Conservation (phyloP, 768 basidiomycete genomes). For the Rhizopogon sp. region DNA sequence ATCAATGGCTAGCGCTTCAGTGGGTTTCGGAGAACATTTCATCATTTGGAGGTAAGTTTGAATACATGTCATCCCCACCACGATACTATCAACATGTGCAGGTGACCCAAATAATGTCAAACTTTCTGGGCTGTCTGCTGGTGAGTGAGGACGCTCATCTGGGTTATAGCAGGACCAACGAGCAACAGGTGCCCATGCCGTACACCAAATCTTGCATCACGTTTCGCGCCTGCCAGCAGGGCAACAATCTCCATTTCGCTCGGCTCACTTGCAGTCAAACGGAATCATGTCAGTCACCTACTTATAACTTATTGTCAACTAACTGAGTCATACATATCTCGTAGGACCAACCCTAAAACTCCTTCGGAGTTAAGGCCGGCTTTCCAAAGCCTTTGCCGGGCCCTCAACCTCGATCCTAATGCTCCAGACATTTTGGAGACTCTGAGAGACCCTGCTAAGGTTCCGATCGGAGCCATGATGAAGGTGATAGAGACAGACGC, state of each 20-base stretch:
- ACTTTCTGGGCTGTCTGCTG: constrained; percentile 69
- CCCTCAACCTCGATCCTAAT: constrained; percentile 50
- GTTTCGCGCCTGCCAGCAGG: constrained; percentile 58
- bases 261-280: constrained; percentile 69
- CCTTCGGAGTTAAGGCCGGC: constrained; percentile 53
- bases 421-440: constrained; percentile 42
- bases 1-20: constrained; percentile 73
- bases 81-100: constrained; percentile 17
- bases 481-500: constrained; percentile 53
- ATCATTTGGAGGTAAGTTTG: constrained; percentile 58
- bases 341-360: constrained; percentile 54
- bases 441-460: constrained; percentile 43
- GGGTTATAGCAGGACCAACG: neutral
- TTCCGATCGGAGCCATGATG: constrained; percentile 48
- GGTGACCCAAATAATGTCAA: constrained; percentile 59
- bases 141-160: constrained; percentile 24
- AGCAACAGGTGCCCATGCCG: constrained; percentile 58
- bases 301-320: neutral
- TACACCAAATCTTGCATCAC: constrained; percentile 70
- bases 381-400: constrained; percentile 56
- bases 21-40: constrained; percentile 69
- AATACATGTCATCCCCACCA: neutral
- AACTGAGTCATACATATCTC: neutral
- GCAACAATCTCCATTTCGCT: constrained; percentile 55
- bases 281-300: constrained; percentile 51